phyloP scores from a whole-genome alignment of 2,329 filamentous ascomycete species.

The Microdochium bolleyi region DNA sequence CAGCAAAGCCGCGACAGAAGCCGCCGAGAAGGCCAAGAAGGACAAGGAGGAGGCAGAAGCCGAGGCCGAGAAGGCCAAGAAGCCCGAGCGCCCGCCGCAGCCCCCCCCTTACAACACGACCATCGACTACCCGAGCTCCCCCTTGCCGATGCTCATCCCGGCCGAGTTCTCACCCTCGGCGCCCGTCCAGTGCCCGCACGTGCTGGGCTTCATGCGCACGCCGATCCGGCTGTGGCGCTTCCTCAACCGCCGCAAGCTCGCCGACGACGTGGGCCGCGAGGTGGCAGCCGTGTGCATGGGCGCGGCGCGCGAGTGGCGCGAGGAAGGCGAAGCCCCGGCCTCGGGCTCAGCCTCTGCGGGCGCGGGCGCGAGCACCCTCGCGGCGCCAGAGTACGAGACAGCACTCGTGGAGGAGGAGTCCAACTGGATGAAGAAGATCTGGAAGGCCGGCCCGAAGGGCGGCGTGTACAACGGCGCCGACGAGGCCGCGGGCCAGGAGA shows the following conservation, averaged over 20 bases:
- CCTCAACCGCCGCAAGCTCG: slow-evolving; percentile 75
- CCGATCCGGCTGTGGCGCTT: slow-evolving; percentile 81
- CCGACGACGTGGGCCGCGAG: slow-evolving; percentile 79
- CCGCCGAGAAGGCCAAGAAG: slow-evolving; percentile 25
- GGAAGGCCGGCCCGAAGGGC: slow-evolving; percentile 33
- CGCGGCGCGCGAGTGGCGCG: slow-evolving; percentile 40
- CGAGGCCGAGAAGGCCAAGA: slow-evolving; percentile 39
- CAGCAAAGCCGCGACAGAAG: slow-evolving; percentile 10
- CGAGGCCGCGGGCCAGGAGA: slow-evolving; percentile 35
- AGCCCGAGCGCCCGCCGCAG: slow-evolving; percentile 51
- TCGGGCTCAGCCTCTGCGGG: too few species aligned
- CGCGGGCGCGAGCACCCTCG: too few species aligned
- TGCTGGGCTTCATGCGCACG: slow-evolving; percentile 88
- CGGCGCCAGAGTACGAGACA: slow-evolving; percentile 62
- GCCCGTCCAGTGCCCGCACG: slow-evolving; percentile 73
- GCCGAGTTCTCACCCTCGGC: slow-evolving; percentile 63
- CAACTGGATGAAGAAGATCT: slow-evolving; percentile 78
- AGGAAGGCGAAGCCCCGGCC: too few species aligned
- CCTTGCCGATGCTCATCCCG: slow-evolving; percentile 59
- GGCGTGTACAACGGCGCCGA: slow-evolving; percentile 1
- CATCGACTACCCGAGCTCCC: slow-evolving; percentile 60
- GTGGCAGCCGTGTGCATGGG: slow-evolving; percentile 78
- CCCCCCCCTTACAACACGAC: slow-evolving; percentile 68
- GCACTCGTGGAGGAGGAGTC: slow-evolving; percentile 64
- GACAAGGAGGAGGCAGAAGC: slow-evolving; percentile 31